Evolutionary conservation across 179 eudicot genomes (phyloP).

Genomic region (Amaranthus tricolor): DNA sequence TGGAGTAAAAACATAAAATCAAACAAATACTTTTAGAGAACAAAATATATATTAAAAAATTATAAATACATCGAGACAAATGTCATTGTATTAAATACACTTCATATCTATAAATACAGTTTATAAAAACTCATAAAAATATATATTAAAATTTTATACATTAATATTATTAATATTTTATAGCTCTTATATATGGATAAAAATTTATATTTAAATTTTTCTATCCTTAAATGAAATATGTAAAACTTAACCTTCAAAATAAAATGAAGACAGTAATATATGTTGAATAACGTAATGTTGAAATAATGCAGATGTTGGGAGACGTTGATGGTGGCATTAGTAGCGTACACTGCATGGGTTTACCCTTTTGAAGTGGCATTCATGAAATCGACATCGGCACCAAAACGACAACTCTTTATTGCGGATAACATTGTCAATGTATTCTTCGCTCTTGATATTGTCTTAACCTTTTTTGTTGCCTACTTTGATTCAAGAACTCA

Average conservation of each 20-base stretch:
- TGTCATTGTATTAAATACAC: too few species aligned
- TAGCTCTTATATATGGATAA: too few species aligned
- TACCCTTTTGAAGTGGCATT: conserved; percentile 81
- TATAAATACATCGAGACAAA: too few species aligned
- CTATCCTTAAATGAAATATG: too few species aligned
- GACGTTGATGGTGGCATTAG: conserved; percentile 68
- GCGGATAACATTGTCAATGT: conserved; percentile 57
- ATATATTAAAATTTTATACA: too few species aligned
- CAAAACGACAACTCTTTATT: conserved; percentile 39
- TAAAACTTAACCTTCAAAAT: neutral
- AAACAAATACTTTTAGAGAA: too few species aligned
- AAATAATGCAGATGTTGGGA: conserved; percentile 70
- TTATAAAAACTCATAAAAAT: too few species aligned
- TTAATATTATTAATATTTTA: too few species aligned
- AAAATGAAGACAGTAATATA: neutral
- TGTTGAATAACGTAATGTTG: neutral
- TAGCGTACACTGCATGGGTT: conserved; percentile 71
- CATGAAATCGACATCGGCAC: conserved; percentile 34
- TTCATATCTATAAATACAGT: too few species aligned
- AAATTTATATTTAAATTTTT: too few species aligned
- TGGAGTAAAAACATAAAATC: too few species aligned
- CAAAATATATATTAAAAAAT: too few species aligned
- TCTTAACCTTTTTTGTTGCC: conserved; percentile 76
- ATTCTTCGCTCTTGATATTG: conserved; percentile 68
- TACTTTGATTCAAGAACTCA: conserved; percentile 70